A percentile compares a stretch with the other conserved stretches of the same genome.
Conservation (phyloP, 202 grass and related monocot genomes). For the Eragrostis tef region DNA sequence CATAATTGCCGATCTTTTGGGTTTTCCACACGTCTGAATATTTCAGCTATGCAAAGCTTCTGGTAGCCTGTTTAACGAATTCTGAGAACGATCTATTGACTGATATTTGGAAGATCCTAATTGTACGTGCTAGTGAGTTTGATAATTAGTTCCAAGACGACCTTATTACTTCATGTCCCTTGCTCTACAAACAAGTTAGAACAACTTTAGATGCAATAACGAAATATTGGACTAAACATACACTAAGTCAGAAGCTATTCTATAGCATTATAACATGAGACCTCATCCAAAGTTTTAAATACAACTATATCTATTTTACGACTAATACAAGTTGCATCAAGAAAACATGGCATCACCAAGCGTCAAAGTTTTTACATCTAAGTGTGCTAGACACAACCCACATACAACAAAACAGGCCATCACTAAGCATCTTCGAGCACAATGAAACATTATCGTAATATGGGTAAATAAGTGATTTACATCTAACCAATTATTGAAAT, state of each 20-base stretch:
- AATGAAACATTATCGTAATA: too few species aligned
- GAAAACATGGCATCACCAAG: too few species aligned
- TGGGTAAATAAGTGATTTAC: too few species aligned
- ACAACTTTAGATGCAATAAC: background rate
- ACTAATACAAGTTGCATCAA: too few species aligned
- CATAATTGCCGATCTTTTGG: slow-evolving; percentile 22
- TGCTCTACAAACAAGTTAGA: slow-evolving; percentile 5
- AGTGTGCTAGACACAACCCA: background rate
- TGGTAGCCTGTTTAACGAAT: slow-evolving; percentile 39
- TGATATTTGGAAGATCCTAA: background rate
- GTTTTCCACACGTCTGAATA: slow-evolving; percentile 29
- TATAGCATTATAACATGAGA: background rate
- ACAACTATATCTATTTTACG: background rate
- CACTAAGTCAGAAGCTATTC: background rate
- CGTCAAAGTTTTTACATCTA: background rate
- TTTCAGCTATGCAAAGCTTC: slow-evolving; percentile 37
- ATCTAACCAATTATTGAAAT: background rate
- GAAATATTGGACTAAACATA: background rate
- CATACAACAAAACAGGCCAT: background rate
- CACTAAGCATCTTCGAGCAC: background rate
- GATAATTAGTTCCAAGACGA: slow-evolving; percentile 2
- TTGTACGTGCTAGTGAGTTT: background rate
- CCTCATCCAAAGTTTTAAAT: slow-evolving; percentile 5
- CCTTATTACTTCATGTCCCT: slow-evolving; percentile 37
- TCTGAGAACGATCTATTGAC: background rate